Evolutionary conservation across 345 rosid species (phyloP), one percentile per base, ranked within the genome.

Genomic region (Reutealis trisperma): DNA sequence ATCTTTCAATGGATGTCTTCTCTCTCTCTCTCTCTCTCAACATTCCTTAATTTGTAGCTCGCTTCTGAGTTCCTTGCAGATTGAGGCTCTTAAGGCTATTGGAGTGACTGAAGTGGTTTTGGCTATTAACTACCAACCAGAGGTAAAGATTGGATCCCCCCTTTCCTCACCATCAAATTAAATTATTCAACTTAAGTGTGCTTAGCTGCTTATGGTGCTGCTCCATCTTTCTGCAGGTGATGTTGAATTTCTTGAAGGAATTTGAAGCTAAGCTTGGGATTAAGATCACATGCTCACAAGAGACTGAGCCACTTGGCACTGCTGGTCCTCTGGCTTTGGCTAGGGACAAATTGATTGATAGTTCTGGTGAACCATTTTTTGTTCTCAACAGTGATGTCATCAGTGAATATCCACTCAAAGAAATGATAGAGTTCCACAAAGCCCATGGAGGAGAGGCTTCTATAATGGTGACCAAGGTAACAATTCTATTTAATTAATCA

Each of bases 321-420:
- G 98, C 99, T 83, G 99, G 99, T 84, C 99, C 99, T 79, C 87
- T 96, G 73, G 99, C 99, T 70, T 65, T 96, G 84, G 99, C 99
- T 1, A 93, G 95, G 87, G 99, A 96, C 80, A 92, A 96, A 81
- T 79, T 96, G 79, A 19, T 86, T 54, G 99, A 91, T 41, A 88
- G 86, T 27, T 90, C 98, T 62, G 92, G 98, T 24, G 91, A 90
- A 63, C 99, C 99, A 0, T 96, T 96, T 85, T 96, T 96, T 77
- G 98, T 96, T 80, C 99, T 96, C 73, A 96, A 96, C 88, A 96
- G 99, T 63, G 99, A 96, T 82, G 99, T 96, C n/a, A 96, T 96
- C 68, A 96, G 97, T 57, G 99, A 96, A 84, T 96, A 96, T 73
- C 97, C 98, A 5, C 87, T 96, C 74, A 80, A 83, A 75, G 93